These are phyloP conservation scores for Hyphopichia homilentoma DNA, from an alignment of 805 yeast genomes.

Conservation along the genomic window DNA sequence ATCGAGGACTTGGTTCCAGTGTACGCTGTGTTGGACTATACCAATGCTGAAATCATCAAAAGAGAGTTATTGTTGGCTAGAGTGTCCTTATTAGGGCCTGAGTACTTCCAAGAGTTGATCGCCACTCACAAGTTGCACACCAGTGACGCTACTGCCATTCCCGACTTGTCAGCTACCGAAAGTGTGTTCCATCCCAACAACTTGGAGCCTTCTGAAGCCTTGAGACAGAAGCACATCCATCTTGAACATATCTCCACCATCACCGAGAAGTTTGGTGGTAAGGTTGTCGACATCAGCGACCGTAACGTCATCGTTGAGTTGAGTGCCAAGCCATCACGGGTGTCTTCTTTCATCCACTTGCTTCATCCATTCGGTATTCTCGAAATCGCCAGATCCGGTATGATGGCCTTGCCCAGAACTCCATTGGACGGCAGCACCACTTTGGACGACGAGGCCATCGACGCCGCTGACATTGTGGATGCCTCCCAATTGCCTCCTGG, in stretches of 20 bases:
- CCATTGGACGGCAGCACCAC: conserved; percentile 58
- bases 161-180: conserved; percentile 42
- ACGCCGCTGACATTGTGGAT: conserved; percentile 73
- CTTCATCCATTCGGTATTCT: conserved; percentile 94
- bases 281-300: conserved; percentile 85
- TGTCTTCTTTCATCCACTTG: conserved; percentile 80
- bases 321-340: conserved; percentile 88
- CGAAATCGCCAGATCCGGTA: conserved; percentile 96
- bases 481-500: conserved; percentile 94
- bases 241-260: conserved; percentile 78
- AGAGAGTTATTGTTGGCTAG: conserved; percentile 91
- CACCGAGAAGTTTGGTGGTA: conserved; percentile 88
- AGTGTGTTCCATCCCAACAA: conserved; percentile 80
- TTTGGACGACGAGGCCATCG: conserved; percentile 47
- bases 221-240: conserved; percentile 91
- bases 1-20: conserved; percentile 97
- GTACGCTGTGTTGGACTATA: conserved; percentile 93
- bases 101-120: conserved; percentile 91
- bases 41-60: conserved; percentile 82
- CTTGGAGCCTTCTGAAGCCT: conserved; percentile 84
- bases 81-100: conserved; percentile 94
- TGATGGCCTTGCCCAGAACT: conserved; percentile 98
- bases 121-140: conserved; percentile 68
- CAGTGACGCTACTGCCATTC: conserved; percentile 36
- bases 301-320: conserved; percentile 92